Evolutionary conservation across 1,284 basidiomycete genomes (phyloP).

Genomic region (Sanghuangporus baumii): DNA sequence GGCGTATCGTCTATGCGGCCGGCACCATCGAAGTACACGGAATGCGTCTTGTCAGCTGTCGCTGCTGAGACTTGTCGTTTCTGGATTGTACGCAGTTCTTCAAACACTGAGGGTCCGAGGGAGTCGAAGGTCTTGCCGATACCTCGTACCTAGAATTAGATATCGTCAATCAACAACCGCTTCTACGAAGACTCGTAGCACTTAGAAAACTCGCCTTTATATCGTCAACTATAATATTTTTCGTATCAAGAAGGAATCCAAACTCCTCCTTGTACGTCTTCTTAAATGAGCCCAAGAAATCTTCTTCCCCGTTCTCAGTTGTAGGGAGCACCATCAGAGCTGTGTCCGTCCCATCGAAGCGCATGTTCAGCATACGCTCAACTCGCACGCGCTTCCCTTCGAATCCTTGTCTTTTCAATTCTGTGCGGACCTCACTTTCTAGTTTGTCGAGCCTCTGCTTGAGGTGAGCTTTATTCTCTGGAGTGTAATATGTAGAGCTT

Average conservation of each 20-base stretch:
- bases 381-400: slow-evolving; percentile 58
- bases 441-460: slow-evolving; percentile 63
- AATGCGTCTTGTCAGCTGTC: slow-evolving; percentile 48
- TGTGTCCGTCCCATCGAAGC: slow-evolving; percentile 90
- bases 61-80: slow-evolving; percentile 36
- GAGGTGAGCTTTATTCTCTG: slow-evolving; percentile 48
- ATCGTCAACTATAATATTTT: slow-evolving; percentile 83
- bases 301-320: slow-evolving; percentile 49
- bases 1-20: slow-evolving; percentile 76
- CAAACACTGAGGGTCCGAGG: slow-evolving; percentile 76
- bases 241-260: slow-evolving; percentile 83
- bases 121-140: slow-evolving; percentile 88
- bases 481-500: slow-evolving; percentile 67
- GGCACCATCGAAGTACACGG: slow-evolving; percentile 75
- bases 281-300: slow-evolving; percentile 79
- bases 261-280: slow-evolving; percentile 79
- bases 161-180: background rate
- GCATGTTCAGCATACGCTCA: slow-evolving; percentile 88
- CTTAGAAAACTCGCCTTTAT: slow-evolving; percentile 58
- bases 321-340: slow-evolving; percentile 79
- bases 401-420: slow-evolving; percentile 79
- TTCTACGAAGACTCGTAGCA: background rate
- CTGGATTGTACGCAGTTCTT: slow-evolving; percentile 53
- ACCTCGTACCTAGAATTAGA: slow-evolving; percentile 52
- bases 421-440: slow-evolving; percentile 53